Conservation (phyloP, 2,329 filamentous ascomycete genomes). For the Aspergillus oerlinghausenensis region DNA sequence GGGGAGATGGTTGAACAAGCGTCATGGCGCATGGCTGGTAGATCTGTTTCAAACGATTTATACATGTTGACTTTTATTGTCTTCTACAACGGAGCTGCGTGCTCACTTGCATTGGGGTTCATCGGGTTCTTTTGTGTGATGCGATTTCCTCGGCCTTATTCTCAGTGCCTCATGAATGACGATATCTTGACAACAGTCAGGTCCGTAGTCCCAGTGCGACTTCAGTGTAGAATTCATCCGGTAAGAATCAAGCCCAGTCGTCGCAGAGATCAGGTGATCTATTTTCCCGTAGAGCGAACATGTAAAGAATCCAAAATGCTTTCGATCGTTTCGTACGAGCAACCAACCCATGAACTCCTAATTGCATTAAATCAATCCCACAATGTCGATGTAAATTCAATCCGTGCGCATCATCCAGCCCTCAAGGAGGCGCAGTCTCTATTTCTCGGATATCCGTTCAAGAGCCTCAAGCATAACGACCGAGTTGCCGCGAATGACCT, state of each 20-base stretch:
- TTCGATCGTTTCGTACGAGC: conserved; percentile 31
- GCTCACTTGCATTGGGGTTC: conserved; percentile 2
- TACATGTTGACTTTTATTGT: conserved; percentile 10
- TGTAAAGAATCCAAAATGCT: conserved; percentile 18
- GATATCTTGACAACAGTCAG: background rate
- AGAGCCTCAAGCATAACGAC: conserved; percentile 87
- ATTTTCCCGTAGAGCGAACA: conserved; percentile 7
- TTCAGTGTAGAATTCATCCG: background rate
- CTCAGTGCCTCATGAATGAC: conserved; percentile 7
- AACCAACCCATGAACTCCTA: conserved; percentile 37
- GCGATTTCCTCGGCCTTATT: conserved; percentile 5
- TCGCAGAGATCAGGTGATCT: conserved; percentile 3
- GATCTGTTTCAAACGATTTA: conserved; percentile 15
- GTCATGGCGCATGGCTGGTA: conserved; percentile 14
- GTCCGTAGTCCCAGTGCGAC: background rate
- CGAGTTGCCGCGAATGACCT: conserved; percentile 96
- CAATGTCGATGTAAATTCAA: conserved; percentile 19
- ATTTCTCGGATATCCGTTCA: conserved; percentile 42
- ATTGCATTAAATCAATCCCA: conserved; percentile 25
- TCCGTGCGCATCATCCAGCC: conserved; percentile 11
- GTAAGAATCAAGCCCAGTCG: background rate
- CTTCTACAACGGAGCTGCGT: conserved; percentile 1
- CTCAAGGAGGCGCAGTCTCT: conserved; percentile 12
- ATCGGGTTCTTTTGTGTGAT: conserved; percentile 2
- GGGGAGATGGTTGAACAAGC: conserved; percentile 11